Evolutionary conservation across 805 yeast genomes (phyloP).

Genomic region (Starmerella bombi): DNA sequence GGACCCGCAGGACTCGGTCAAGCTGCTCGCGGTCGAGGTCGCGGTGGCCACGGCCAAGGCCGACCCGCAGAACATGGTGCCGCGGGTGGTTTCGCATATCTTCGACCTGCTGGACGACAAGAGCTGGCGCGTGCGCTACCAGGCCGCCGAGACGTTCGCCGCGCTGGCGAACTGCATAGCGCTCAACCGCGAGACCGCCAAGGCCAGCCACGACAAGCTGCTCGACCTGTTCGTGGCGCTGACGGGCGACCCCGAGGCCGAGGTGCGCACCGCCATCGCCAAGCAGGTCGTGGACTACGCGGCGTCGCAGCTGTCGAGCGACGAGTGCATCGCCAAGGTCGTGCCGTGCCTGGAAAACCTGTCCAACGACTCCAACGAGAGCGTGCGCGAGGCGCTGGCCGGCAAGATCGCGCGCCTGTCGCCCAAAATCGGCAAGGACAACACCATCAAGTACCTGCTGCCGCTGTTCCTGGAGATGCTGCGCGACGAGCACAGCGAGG

Average conservation of each 20-base stretch:
- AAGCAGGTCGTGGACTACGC: constrained; percentile 62
- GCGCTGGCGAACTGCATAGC: constrained; percentile 50
- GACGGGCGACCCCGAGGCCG: constrained; percentile 89
- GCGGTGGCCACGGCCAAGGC: constrained; percentile 57
- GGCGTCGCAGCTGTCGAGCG: constrained; percentile 27
- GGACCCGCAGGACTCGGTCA: constrained; percentile 91
- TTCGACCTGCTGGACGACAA: constrained; percentile 68
- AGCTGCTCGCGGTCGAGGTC: constrained; percentile 77
- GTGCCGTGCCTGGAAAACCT: constrained; percentile 73
- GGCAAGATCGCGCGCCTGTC: constrained; percentile 76
- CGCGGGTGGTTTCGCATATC: constrained; percentile 33
- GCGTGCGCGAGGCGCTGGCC: constrained; percentile 87
- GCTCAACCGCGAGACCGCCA: constrained; percentile 27
- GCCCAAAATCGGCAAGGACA: constrained; percentile 70
- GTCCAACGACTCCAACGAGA: constrained; percentile 82
- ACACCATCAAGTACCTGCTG: constrained; percentile 65
- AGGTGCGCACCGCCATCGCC: constrained; percentile 88
- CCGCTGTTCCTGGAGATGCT: constrained; percentile 88
- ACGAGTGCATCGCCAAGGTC: constrained; percentile 50
- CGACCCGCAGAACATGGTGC: constrained; percentile 19
- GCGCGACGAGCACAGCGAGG: constrained; percentile 94
- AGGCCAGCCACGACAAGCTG: constrained; percentile 41
- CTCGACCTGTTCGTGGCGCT: constrained; percentile 60
- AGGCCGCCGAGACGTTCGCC: constrained; percentile 91
- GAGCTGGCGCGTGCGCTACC: constrained; percentile 96